Conservation (phyloP, 1,139 yeast genomes). For the Arxiozyma slooffiae region DNA sequence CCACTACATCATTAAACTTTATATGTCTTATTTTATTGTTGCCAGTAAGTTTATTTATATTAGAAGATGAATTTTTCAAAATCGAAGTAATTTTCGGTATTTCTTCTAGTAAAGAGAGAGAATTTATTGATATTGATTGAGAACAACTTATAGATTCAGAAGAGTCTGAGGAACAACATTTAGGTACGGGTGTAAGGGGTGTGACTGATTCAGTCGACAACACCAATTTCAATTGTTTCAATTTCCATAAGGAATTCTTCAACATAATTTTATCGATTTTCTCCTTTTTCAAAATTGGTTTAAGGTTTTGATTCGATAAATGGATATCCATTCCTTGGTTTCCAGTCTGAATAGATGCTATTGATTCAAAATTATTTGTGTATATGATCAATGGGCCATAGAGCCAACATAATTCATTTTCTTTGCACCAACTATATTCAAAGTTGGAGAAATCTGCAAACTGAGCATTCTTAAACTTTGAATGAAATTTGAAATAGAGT, state of each 20-base stretch:
- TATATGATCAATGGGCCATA: conserved; percentile 46
- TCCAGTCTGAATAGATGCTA: not conserved
- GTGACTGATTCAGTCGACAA: conserved; percentile 9
- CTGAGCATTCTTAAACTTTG: not conserved
- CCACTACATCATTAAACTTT: conserved; percentile 83
- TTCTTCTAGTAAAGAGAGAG: not conserved
- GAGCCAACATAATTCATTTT: conserved; percentile 65
- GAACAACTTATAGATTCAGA: not conserved
- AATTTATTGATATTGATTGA: not conserved
- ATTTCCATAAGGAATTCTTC: conserved; percentile 27
- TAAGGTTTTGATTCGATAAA: conserved; percentile 25
- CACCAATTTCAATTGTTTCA: conserved; percentile 22
- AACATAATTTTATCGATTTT: conserved; percentile 55
- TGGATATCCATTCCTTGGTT: conserved; percentile 3
- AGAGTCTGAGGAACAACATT: not conserved
- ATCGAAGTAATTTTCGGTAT: conserved; percentile 1
- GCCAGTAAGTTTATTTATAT: not conserved
- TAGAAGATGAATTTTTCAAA: not conserved
- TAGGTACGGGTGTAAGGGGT: not conserved
- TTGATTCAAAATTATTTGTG: conserved; percentile 16
- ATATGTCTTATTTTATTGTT: conserved; percentile 42
- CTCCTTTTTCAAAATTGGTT: conserved; percentile 71
- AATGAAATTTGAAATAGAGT: conserved; percentile 6
- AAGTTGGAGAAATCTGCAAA: conserved; percentile 36
- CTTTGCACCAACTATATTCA: conserved; percentile 32